Conservation (phyloP, 805 yeast species). For the Metschnikowia aberdeeniae region DNA sequence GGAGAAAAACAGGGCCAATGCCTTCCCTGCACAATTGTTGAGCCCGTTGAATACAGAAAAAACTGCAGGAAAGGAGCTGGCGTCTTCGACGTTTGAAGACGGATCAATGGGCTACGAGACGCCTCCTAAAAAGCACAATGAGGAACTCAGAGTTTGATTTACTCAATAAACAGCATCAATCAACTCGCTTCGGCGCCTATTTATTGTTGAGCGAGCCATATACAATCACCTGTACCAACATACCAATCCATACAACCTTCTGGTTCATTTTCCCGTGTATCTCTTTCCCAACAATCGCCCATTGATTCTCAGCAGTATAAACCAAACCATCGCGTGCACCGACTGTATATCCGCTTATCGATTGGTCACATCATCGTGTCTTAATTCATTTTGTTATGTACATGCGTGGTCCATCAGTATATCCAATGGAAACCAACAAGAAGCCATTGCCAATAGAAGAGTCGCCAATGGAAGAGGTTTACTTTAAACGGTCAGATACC, state of each 20-base stretch:
- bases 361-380: no score
- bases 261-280: no score
- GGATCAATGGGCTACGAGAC: not conserved
- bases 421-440: not conserved
- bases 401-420: not conserved
- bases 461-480: not conserved
- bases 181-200: no score
- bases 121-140: not conserved
- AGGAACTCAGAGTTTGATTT: not conserved
- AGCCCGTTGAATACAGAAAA: conserved; percentile 3
- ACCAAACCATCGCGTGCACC: no score
- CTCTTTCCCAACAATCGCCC: no score
- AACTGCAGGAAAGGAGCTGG: not conserved
- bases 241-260: no score
- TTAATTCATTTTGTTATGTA: not conserved
- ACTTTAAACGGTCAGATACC: not conserved
- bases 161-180: no score
- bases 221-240: no score
- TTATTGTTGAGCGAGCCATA: no score
- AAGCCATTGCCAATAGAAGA: no score
- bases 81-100: not conserved
- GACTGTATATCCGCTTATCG: no score
- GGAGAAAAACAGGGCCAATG: not conserved
- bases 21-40: conserved; percentile 1
- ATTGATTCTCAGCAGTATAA: no score